Base-by-base conservation (phyloP, 305 asterid genomes). In the Solanum hybrid region DNA sequence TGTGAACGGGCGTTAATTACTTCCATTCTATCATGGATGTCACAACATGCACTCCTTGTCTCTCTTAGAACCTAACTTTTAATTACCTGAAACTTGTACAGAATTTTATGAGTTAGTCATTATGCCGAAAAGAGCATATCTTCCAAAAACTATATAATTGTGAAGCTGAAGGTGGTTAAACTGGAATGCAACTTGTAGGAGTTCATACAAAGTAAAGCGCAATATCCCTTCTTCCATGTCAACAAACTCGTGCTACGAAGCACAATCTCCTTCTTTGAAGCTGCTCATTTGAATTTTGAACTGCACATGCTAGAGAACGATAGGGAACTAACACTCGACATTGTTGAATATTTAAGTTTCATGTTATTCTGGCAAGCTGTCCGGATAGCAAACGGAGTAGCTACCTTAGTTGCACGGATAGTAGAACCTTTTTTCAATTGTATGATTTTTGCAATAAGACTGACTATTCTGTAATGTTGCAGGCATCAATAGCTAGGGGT, bases 401-500 rank as follows among this genome's bases (percentile, higher is more conserved):
- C 29, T 34, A 34, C 10, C 1, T 78, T 78, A 35, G 29, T 78
- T 78, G 84, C 84, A 35, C 1, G 38, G 7, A 79, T 12, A 12
- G 86, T 37, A 37, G 17, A 13, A 26, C n/a, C n/a, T 1, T 40
- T 24, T 37, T 80, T 4, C 86, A 26, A 26, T 14, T 38, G n/a
- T 13, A 80, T 40, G 1, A 26, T 14, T 27, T 14, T 24, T 24
- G 86, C 69, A 24, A 38, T 40, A n/a, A 0, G 66, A 46, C 5
- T 29, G 27, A 79, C 12, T 66, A 66, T 29, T 75, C 79, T 32
- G 91, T 89, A 37, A 64, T 87, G 88, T 51, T 87, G 36, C 92
- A 95, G 99, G 89, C 94, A 46, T 90, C 96, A 27, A 90, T 96
- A 27, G 97, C 98, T 7, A 94, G 94, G 93, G 99, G 98, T 89